Evolutionary conservation across 1,139 yeast species (phyloP).

Genomic region (Kluyveromyces sp.): DNA sequence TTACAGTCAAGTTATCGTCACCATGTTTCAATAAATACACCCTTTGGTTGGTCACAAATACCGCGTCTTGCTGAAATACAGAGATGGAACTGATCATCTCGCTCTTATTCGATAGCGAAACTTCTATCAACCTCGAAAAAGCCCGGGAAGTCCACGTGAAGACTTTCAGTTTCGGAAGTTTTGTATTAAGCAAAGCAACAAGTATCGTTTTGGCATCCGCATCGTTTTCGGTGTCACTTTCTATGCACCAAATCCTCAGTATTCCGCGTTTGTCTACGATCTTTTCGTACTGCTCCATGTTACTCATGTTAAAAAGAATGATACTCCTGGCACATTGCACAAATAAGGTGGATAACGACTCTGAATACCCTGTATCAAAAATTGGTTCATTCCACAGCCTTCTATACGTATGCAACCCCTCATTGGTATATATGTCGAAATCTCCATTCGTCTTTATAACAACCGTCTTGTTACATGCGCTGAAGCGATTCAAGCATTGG

Average conservation of each 20-base stretch:
- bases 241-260: slow-evolving; percentile 22
- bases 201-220: slow-evolving; percentile 17
- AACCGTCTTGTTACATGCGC: slow-evolving; percentile 4
- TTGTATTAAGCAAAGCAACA: slow-evolving; percentile 18
- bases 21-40: slow-evolving; percentile 24
- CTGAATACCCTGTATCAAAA: slow-evolving; percentile 20
- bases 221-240: slow-evolving; percentile 8
- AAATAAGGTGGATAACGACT: slow-evolving; percentile 25
- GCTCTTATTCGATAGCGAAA: slow-evolving; percentile 16
- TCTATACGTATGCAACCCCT: slow-evolving; percentile 7
- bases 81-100: slow-evolving; percentile 20
- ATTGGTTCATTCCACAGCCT: slow-evolving; percentile 6
- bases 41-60: slow-evolving; percentile 21
- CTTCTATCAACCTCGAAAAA: slow-evolving; percentile 23
- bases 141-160: slow-evolving; percentile 26
- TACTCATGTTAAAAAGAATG: slow-evolving; percentile 25
- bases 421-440: slow-evolving; percentile 7
- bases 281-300: slow-evolving; percentile 28
- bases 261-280: slow-evolving; percentile 30
- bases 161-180: slow-evolving; percentile 19
- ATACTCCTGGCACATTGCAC: slow-evolving; percentile 23
- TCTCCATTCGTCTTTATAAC: slow-evolving; percentile 8
- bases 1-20: slow-evolving; percentile 11
- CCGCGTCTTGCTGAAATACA: slow-evolving; percentile 14
- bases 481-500: slow-evolving; percentile 2